Evolutionary conservation across 345 rosid species (phyloP).

Genomic region (Euphorbia pulcherrima): DNA sequence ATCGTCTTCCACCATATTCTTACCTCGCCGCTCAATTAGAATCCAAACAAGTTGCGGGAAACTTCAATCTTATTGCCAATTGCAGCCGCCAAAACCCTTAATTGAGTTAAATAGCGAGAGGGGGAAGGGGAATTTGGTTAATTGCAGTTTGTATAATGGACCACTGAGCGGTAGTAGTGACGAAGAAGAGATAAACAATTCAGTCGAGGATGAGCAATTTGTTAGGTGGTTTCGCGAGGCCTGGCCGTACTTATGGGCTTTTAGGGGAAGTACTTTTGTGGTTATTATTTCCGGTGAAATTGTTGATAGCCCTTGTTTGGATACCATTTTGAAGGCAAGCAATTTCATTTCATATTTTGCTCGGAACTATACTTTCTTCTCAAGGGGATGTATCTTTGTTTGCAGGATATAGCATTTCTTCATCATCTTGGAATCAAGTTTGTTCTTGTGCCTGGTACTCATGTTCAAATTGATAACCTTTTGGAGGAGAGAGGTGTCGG

Average conservation of each 20-base stretch:
- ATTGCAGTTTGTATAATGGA: constrained; percentile 35
- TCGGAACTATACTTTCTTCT: neutral
- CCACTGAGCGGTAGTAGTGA: constrained; percentile 21
- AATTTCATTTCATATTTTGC: neutral
- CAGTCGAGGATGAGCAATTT: constrained; percentile 60
- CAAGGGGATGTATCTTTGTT: neutral
- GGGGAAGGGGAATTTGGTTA: constrained; percentile 6
- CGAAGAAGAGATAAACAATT: constrained; percentile 30
- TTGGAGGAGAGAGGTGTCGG: constrained; percentile 69
- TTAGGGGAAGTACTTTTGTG: constrained; percentile 71
- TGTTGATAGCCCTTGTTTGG: constrained; percentile 50
- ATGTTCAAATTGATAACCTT: constrained; percentile 80
- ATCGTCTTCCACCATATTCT: neutral
- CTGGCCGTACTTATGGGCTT: constrained; percentile 94
- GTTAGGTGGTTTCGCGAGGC: constrained; percentile 96
- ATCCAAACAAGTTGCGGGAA: neutral
- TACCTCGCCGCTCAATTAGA: neutral
- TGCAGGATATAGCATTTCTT: constrained; percentile 91
- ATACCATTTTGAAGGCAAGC: constrained; percentile 66
- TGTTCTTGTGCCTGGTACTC: constrained; percentile 84
- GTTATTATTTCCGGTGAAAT: constrained; percentile 69
- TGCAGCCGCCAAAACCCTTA: constrained; percentile 2
- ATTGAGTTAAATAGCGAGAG: neutral
- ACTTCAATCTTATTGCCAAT: neutral
- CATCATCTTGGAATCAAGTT: constrained; percentile 83